These are phyloP conservation scores for Zygosaccharomyces siamensis DNA, from an alignment of 805 yeast species.

Conservation along the genomic window DNA sequence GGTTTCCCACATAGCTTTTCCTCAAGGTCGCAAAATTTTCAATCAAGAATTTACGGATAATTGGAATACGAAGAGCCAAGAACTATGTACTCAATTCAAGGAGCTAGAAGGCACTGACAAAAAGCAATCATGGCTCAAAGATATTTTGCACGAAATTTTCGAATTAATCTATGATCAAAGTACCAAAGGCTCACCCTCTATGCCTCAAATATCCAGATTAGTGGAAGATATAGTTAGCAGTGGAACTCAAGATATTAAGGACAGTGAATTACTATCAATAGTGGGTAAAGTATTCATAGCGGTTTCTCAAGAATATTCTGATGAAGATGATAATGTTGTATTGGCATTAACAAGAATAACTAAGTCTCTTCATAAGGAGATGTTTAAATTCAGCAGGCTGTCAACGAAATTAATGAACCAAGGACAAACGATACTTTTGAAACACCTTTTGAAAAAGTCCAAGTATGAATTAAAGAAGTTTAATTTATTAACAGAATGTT, in stretches of 20 bases:
- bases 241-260: conserved; percentile 7
- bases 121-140: conserved; percentile 23
- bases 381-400: conserved; percentile 30
- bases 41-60: conserved; percentile 12
- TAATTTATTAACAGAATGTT: conserved; percentile 66
- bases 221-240: conserved; percentile 9
- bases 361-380: conserved; percentile 17
- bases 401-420: conserved; percentile 29
- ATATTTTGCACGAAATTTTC: conserved; percentile 18
- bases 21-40: conserved; percentile 10
- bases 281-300: conserved; percentile 26
- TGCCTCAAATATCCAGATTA: conserved; percentile 14
- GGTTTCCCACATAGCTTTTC: conserved; percentile 1
- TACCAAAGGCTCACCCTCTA: conserved; percentile 8
- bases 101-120: conserved; percentile 15
- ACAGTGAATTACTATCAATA: conserved; percentile 11
- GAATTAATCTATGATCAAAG: conserved; percentile 11
- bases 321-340: conserved; percentile 19
- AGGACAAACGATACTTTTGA: conserved; percentile 21
- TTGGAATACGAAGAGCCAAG: conserved; percentile 14
- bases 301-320: conserved; percentile 13
- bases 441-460: conserved; percentile 27
- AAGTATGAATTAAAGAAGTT: conserved; percentile 47
- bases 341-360: conserved; percentile 15
- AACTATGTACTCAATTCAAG: conserved; percentile 13